A percentile compares a stretch with the other conserved stretches of the same genome.
Conservation (phyloP, 331 rosid genomes). For the Dryas integrifolia region DNA sequence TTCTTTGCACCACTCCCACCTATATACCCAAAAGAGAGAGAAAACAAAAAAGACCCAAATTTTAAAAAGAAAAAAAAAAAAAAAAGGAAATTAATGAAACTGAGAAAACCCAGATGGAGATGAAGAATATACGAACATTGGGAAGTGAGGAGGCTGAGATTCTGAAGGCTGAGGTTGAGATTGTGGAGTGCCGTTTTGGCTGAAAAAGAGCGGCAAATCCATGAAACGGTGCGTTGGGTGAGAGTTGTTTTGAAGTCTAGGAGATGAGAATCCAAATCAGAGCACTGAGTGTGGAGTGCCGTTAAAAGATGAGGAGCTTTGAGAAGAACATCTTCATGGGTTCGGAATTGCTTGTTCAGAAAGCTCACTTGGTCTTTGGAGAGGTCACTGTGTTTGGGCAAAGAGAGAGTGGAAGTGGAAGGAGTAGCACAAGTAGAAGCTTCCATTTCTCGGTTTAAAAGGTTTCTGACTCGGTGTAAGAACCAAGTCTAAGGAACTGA, state of each 20-base stretch:
- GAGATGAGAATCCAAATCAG: conserved; percentile 37
- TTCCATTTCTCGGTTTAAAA: conserved; percentile 32
- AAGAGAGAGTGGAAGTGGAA: background rate
- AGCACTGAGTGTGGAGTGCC: conserved; percentile 35
- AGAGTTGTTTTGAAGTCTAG: conserved; percentile 22
- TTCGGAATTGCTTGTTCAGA: conserved; percentile 45
- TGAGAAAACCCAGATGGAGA: conserved; percentile 10
- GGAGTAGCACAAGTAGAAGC: background rate
- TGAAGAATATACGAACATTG: conserved; percentile 33
- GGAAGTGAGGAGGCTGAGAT: conserved; percentile 54
- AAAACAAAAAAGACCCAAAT: background rate
- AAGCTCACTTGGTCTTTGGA: conserved; percentile 40
- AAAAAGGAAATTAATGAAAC: background rate
- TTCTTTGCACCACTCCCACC: conserved; percentile 52
- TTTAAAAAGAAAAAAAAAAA: background rate
- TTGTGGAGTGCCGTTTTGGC: conserved; percentile 36
- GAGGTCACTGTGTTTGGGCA: conserved; percentile 42
- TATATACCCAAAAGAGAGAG: conserved; percentile 6
- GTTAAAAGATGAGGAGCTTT: conserved; percentile 39
- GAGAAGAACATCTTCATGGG: conserved; percentile 38
- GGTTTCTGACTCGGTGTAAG: background rate
- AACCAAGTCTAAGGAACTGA: no score
- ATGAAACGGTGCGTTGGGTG: conserved; percentile 50
- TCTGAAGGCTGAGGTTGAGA: conserved; percentile 38
- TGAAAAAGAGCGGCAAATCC: conserved; percentile 50